Evolutionary conservation across 192 early-diverging fungal genomes (phyloP), one percentile per base, ranked within the genome.

Genomic region (Endogone sp.): DNA sequence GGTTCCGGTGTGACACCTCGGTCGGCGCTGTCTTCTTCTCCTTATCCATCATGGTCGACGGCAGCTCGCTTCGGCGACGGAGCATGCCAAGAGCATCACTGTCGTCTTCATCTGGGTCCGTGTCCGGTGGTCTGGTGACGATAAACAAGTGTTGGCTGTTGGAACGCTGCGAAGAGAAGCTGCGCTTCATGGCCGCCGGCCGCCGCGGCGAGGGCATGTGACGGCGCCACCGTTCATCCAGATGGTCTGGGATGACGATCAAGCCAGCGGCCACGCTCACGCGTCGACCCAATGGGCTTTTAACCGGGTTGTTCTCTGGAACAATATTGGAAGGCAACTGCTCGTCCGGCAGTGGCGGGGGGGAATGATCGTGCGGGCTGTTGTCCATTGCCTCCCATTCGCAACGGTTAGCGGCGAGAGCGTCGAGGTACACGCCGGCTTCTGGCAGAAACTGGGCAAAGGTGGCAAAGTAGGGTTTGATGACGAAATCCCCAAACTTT

Each of bases 401-500:
- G 10, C 30, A 70, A 27, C 85, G 72, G 71, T 93, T 93, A 16
- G 54, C 71, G 1, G 74, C 59, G 37, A 94, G 73, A 16, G 75
- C 69, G 2, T 78, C 81, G n/a, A 95, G 73, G 61, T 88, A 81
- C 22, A 78, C 77, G 3, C 84, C 79, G 0, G 88, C 82, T 13
- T 85, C 81, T 0, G 93, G 91, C 59, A 97, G 85, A 10, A 94
- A 79, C 55, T 89, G 86, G n/a, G 87, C 88, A 49, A 95, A 85
- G 68, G 85, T 83, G 58, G 91, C 88, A 77, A 93, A 95, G 65
- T 94, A 95, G 3, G 96, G 96, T 32, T 82, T 84, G 1, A 91
- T 91, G 21, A 98, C 90, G 65, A 92, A 93, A 68, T 93, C 89
- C 63, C 89, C 86, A 78, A 97, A 97, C 30, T 91, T 86, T 6